Evolutionary conservation across 2,329 filamentous ascomycete species (phyloP), one percentile per base, ranked within the genome.

Genomic region (Sordariomycetes sp.): DNA sequence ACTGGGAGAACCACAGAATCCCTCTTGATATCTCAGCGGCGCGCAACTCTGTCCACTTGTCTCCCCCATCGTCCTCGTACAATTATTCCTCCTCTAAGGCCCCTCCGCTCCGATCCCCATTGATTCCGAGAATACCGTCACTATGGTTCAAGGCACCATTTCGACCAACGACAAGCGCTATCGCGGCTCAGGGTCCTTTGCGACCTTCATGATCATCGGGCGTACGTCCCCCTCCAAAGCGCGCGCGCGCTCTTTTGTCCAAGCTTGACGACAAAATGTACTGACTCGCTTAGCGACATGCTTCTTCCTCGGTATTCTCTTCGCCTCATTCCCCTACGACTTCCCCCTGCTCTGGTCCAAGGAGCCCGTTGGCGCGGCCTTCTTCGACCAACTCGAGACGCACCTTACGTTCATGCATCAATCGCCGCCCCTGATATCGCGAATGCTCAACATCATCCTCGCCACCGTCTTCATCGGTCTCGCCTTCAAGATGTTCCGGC

Each of bases 221-320:
- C 87, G 90, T 95, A 74, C 56, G 86, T 76, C 33, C 26, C 20
- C n/a, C 9, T 11, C 20, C 19, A 9, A 6, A 9, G 28, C 33
- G 19, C 31, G 6, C 17, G 28, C 25, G 26, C 24, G 39, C 37
- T 17, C 24, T 39, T 29, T 39, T 44, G 30, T 37, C 19, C 20
- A n/a, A 14, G 24, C 9, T n/a, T 12, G 14, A 21, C 7, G 12
- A 33, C 2, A 31, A 36, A 8, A 25, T 24, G 27, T 16, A 16
- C 21, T 17, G 28, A 32, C 24, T 15, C 30, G 14, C 33, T 24
- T 48, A 88, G 83, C 83, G 43, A 87, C 84, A 45, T 94, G 86
- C 61, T 98, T 98, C 75, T 94, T 96, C 75, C 82, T 98, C 44
- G 92, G 92, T 49, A 87, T 96, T 59, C 81, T 98, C 61, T 98